These are phyloP conservation scores for Monosporozyma aerobia DNA, from an alignment of 805 yeast species.

Conservation along the genomic window DNA sequence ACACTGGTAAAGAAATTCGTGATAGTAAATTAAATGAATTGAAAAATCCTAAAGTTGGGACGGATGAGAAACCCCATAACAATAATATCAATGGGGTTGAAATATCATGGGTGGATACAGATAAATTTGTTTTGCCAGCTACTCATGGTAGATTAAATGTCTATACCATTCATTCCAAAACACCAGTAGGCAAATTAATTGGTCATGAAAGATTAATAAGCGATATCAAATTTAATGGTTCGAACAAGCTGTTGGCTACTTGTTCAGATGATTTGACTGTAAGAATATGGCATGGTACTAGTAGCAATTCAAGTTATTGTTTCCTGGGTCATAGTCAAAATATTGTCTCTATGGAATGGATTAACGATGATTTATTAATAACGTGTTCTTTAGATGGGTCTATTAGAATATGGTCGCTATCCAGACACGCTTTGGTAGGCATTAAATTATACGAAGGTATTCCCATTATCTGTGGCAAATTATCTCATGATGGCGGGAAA, in stretches of 20 bases:
- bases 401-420: constrained; percentile 56
- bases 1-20: constrained; percentile 39
- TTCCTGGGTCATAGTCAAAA: constrained; percentile 51
- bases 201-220: constrained; percentile 64
- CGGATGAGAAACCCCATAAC: not conserved
- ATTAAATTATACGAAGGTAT: constrained; percentile 36
- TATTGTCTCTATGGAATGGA: constrained; percentile 49
- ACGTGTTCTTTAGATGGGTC: constrained; percentile 66
- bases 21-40: constrained; percentile 33
- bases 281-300: constrained; percentile 66
- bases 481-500: constrained; percentile 41
- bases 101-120: constrained; percentile 65
- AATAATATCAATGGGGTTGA: constrained; percentile 35
- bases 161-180: constrained; percentile 39
- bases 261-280: constrained; percentile 70
- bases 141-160: constrained; percentile 45
- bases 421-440: constrained; percentile 16
- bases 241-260: constrained; percentile 51
- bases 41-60: not conserved
- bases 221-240: constrained; percentile 43
- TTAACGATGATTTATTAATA: constrained; percentile 34
- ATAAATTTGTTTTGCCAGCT: constrained; percentile 65
- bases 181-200: constrained; percentile 41
- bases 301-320: constrained; percentile 42
- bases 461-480: constrained; percentile 44